A percentile compares a stretch with the other conserved stretches of the same genome.
phyloP scores from a whole-genome alignment of 768 basidiomycete species.

The Suillus subalutaceus region DNA sequence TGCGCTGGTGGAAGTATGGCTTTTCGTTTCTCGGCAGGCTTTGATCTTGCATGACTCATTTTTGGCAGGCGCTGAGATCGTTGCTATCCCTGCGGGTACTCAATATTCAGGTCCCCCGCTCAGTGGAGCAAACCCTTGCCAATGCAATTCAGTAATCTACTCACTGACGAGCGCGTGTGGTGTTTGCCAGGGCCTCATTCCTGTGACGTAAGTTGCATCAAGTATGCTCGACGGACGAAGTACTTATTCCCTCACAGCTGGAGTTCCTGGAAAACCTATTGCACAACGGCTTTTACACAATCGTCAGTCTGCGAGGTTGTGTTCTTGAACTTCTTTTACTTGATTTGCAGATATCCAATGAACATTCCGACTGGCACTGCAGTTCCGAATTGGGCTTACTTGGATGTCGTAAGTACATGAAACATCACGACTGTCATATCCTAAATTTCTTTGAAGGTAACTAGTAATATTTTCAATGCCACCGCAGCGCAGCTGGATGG shows the following conservation, averaged over 20 bases:
- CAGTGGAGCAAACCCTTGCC: conserved; percentile 38
- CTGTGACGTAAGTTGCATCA: conserved; percentile 33
- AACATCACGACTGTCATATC: neutral
- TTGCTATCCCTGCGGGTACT: conserved; percentile 37
- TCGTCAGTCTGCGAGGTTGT: conserved; percentile 23
- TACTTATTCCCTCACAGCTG: conserved; percentile 40
- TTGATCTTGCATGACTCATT: conserved; percentile 15
- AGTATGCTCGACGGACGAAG: too few species aligned
- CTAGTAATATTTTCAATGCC: conserved; percentile 42
- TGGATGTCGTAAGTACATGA: conserved; percentile 48
- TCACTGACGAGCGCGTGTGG: conserved; percentile 59
- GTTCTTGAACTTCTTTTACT: conserved; percentile 9
- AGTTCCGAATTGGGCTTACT: conserved; percentile 66
- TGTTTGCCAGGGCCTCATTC: conserved; percentile 52
- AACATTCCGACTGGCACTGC: conserved; percentile 50
- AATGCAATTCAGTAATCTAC: conserved; percentile 61
- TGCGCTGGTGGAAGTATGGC: conserved; percentile 46
- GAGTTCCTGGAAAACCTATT: conserved; percentile 53
- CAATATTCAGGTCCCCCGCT: conserved; percentile 37
- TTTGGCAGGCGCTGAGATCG: conserved; percentile 39
- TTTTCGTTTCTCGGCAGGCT: neutral
- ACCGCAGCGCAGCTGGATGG: conserved; percentile 39
- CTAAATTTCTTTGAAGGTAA: conserved; percentile 15
- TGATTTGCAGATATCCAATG: conserved; percentile 42
- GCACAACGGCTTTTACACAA: conserved; percentile 38